A percentile compares a stretch with the other conserved stretches of the same genome.
Evolutionary conservation across 345 rosid species (phyloP).

Genomic region (Rhodomyrtus tomentosa): DNA sequence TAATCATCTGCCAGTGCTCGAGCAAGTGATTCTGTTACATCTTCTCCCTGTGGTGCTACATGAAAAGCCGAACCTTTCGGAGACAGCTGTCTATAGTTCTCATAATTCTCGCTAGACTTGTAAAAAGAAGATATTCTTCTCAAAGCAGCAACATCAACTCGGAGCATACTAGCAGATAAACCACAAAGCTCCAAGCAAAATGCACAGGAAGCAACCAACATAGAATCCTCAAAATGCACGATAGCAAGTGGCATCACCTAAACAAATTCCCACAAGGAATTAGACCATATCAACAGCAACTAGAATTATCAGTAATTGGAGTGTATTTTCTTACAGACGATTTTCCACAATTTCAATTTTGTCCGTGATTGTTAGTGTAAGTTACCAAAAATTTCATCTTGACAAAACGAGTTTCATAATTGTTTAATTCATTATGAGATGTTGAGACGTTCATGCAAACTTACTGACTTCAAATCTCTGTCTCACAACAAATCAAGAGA

Average conservation of each 20-base stretch:
- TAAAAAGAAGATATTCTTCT: conserved; percentile 74
- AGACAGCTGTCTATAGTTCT: conserved; percentile 33
- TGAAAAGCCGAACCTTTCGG: conserved; percentile 54
- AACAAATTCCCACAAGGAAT: background rate
- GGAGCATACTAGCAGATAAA: conserved; percentile 73
- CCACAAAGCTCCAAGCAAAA: conserved; percentile 94
- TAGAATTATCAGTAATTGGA: background rate
- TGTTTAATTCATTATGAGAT: background rate
- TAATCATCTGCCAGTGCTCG: conserved; percentile 83
- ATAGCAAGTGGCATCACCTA: conserved; percentile 93
- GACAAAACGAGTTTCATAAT: background rate
- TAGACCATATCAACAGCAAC: background rate
- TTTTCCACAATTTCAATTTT: background rate
- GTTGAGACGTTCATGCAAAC: background rate
- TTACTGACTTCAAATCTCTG: background rate
- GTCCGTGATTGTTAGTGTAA: background rate
- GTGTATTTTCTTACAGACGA: background rate
- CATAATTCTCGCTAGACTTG: conserved; percentile 35
- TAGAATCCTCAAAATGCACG: conserved; percentile 67
- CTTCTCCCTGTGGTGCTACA: conserved; percentile 37
- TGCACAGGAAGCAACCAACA: conserved; percentile 79
- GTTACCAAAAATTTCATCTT: background rate
- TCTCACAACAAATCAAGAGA: background rate
- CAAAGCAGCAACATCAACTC: conserved; percentile 68
- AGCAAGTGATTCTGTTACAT: conserved; percentile 69